Base-by-base conservation (phyloP, 169 alveolate genomes). In the Blepharisma undulans region DNA sequence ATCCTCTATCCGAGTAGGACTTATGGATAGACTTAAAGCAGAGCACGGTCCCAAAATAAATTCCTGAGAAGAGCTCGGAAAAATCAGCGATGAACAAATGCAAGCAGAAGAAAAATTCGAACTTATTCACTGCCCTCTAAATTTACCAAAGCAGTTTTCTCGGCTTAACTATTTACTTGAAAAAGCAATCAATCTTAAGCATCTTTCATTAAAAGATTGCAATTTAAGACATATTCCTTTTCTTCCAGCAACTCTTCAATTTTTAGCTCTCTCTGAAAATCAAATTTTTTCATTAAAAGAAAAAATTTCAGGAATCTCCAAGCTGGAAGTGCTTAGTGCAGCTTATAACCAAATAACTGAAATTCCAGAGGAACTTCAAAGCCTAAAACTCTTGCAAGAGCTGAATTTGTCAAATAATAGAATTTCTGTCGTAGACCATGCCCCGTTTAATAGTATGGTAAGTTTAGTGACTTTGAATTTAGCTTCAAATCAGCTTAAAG, bases 291-390 rank as follows among this genome's bases (percentile, higher is more conserved):
- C 80, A 8, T 4, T 74, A 74, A 48, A 48, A 48, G 80, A 74
- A 74, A 29, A 4, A 74, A 74, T 74, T 74, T 4, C 30, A 22
- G 14, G 16, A 74, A 22, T 74, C 8, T 1, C 80, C 33, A 4
- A 2, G 14, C 80, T 74, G 10, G 80, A 74, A 74, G 80, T 74
- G 2, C 18, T 74, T 18, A 29, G 33, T 29, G 29, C 12, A 29
- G 29, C 80, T 25, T 29, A 82, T 29, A 82, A 82, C 76, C 74
- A 59, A 22, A 82, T 82, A 22, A 82, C 89, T 36, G 27, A 60
- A 48, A 30, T 59, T 78, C 34, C 74, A 1, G 10, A 48, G 2
- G 36, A 48, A 82, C 29, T 25, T 4, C 1, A 22, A 22, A 22
- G 10, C 30, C 80, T 74, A 14, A 74, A 74, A 74, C 2, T 2